Conservation (phyloP, 2,329 filamentous ascomycete species). For the Mycogone perniciosa region DNA sequence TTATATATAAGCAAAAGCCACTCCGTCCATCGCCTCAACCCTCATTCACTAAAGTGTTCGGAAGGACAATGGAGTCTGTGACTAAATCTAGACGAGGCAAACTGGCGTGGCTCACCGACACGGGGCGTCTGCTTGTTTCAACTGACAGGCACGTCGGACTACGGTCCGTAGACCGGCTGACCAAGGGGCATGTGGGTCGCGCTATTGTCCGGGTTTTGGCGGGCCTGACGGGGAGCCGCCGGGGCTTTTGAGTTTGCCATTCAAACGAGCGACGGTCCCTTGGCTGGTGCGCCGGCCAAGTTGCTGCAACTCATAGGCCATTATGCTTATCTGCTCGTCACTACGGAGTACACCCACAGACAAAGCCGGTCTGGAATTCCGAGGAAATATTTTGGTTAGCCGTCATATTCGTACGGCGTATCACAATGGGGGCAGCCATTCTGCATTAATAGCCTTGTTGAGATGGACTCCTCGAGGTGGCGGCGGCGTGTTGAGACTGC, state of each 20-base stretch:
- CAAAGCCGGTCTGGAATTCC: too few species aligned
- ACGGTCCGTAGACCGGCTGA: not conserved
- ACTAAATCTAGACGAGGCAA: not conserved
- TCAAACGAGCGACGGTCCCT: too few species aligned
- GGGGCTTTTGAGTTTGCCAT: not conserved
- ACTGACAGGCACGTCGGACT: not conserved
- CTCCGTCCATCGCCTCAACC: not conserved
- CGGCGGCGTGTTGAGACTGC: too few species aligned
- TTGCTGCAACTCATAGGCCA: too few species aligned
- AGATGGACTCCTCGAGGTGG: too few species aligned
- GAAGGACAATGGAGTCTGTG: not conserved
- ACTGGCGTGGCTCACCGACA: conserved; percentile 6
- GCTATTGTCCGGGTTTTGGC: not conserved
- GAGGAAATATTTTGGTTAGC: too few species aligned
- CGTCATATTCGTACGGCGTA: too few species aligned
- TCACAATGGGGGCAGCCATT: too few species aligned
- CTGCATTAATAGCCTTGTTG: too few species aligned
- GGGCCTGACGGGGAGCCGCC: not conserved
- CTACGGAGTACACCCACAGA: too few species aligned
- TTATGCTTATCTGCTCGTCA: too few species aligned
- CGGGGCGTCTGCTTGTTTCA: conserved; percentile 1
- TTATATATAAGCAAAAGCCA: not conserved
- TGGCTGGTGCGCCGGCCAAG: too few species aligned
- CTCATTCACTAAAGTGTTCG: not conserved
- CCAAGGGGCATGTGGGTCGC: not conserved